A percentile compares a stretch with the other conserved stretches of the same genome.
Conservation (phyloP, 768 basidiomycete species). For the Cyclocybe cylindracea region DNA sequence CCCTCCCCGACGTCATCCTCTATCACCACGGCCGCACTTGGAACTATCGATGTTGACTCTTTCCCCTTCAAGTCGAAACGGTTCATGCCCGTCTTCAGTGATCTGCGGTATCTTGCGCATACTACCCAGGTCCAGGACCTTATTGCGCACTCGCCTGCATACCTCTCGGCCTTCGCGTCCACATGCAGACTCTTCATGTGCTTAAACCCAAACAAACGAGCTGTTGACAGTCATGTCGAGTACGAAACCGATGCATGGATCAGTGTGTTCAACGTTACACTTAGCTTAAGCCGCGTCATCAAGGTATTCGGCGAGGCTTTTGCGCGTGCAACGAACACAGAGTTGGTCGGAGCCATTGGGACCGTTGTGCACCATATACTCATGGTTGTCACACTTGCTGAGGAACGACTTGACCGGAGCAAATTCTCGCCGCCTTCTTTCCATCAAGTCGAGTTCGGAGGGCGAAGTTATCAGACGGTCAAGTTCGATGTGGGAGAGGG, state of each 20-base stretch:
- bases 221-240: slow-evolving; percentile 82
- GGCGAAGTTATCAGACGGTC: slow-evolving; percentile 57
- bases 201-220: slow-evolving; percentile 88
- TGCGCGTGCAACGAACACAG: slow-evolving; percentile 39
- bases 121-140: slow-evolving; percentile 78
- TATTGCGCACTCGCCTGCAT: slow-evolving; percentile 67
- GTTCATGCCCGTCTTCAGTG: slow-evolving; percentile 93
- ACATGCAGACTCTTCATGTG: slow-evolving; percentile 92
- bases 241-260: slow-evolving; percentile 98
- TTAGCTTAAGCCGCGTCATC: slow-evolving; percentile 86
- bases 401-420: slow-evolving; percentile 63
- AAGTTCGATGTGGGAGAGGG: slow-evolving; percentile 79
- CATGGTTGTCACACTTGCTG: slow-evolving; percentile 66
- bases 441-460: slow-evolving; percentile 70
- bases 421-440: slow-evolving; percentile 65
- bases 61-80: slow-evolving; percentile 93
- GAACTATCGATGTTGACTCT: slow-evolving; percentile 74
- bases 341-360: slow-evolving; percentile 66
- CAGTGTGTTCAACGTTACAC: slow-evolving; percentile 92
- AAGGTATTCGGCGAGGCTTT: slow-evolving; percentile 89
- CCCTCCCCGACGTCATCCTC: slow-evolving; percentile 4
- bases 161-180: slow-evolving; percentile 69
- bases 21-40: slow-evolving; percentile 4
- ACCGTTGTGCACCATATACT: slow-evolving; percentile 74
- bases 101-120: slow-evolving; percentile 83